A percentile compares a stretch with the other conserved stretches of the same genome.
These are phyloP conservation scores for Penicillium rolfsii DNA, from an alignment of 2,329 filamentous ascomycete species.

Conservation along the genomic window DNA sequence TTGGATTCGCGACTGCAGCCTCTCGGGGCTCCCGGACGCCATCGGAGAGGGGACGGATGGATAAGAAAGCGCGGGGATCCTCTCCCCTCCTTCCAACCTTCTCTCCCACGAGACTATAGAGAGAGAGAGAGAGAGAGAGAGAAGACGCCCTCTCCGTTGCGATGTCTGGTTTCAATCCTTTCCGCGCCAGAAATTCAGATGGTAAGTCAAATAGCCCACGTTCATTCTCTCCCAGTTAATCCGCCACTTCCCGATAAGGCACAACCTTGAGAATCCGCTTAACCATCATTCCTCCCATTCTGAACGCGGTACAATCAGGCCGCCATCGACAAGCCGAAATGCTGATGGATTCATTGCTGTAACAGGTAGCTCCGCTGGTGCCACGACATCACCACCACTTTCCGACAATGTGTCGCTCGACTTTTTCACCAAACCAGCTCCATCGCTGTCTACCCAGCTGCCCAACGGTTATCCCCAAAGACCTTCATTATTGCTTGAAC, in stretches of 20 bases:
- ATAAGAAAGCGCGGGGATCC: slow-evolving; percentile 29
- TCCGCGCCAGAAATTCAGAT: slow-evolving; percentile 49
- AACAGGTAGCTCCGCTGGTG: slow-evolving; percentile 18
- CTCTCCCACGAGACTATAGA: slow-evolving; percentile 12
- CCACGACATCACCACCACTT: slow-evolving; percentile 9
- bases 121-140: background rate
- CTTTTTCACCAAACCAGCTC: slow-evolving; percentile 19
- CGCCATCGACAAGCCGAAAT: background rate
- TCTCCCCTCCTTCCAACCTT: slow-evolving; percentile 24
- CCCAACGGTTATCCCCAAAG: slow-evolving; percentile 27
- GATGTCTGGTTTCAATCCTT: slow-evolving; percentile 57
- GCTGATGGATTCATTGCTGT: slow-evolving; percentile 15
- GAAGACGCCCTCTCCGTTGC: slow-evolving; percentile 29
- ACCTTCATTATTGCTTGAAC: slow-evolving; percentile 28
- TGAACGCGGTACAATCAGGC: background rate
- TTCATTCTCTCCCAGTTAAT: slow-evolving; percentile 8
- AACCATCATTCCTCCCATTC: background rate
- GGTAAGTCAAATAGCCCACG: slow-evolving; percentile 29
- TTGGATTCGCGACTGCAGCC: slow-evolving; percentile 16
- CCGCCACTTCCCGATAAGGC: slow-evolving; percentile 30
- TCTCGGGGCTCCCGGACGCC: slow-evolving; percentile 28
- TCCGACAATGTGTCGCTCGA: slow-evolving; percentile 10
- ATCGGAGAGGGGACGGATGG: slow-evolving; percentile 23
- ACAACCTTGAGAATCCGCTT: background rate
- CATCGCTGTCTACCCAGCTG: slow-evolving; percentile 22